Evolutionary conservation across 257 asterid species (phyloP).

Genomic region (Salvia rosmarinus): DNA sequence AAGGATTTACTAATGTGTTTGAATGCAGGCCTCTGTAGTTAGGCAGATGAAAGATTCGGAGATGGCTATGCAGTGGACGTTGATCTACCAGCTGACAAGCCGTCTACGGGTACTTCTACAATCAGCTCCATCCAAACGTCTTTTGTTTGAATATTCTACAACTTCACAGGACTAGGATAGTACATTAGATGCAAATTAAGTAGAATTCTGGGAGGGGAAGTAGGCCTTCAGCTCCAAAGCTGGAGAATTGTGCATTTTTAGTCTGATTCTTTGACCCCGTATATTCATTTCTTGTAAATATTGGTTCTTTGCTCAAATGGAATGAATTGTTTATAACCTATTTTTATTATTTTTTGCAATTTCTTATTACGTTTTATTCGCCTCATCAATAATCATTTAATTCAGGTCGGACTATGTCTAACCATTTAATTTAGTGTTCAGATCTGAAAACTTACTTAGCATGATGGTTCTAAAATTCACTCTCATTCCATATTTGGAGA

Average conservation of each 20-base stretch:
- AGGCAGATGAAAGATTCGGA: constrained; percentile 99
- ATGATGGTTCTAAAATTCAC: too few species aligned
- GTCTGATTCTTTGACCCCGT: constrained; percentile 28
- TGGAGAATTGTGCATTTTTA: neutral
- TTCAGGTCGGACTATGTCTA: too few species aligned
- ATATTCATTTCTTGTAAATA: constrained; percentile 42
- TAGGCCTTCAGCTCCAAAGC: neutral
- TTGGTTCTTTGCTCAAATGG: constrained; percentile 32
- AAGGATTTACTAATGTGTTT: neutral
- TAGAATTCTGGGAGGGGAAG: constrained; percentile 16
- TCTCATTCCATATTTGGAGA: too few species aligned
- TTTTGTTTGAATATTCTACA: constrained; percentile 88
- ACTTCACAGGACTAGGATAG: constrained; percentile 78
- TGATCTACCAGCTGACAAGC: constrained; percentile 95
- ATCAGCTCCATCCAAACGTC: constrained; percentile 93
- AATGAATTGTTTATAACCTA: too few species aligned
- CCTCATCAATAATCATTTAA: too few species aligned
- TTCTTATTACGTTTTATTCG: too few species aligned
- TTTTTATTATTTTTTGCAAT: too few species aligned
- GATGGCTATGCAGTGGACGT: constrained; percentile 99
- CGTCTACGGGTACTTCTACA: constrained; percentile 90
- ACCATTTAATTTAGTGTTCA: too few species aligned
- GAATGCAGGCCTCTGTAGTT: constrained; percentile 84
- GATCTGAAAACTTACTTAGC: too few species aligned
- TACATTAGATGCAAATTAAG: constrained; percentile 7